Evolutionary conservation across 2,329 filamentous ascomycete species (phyloP), one percentile per base, ranked within the genome.

Genomic region (Cordyceps cateniannulata): DNA sequence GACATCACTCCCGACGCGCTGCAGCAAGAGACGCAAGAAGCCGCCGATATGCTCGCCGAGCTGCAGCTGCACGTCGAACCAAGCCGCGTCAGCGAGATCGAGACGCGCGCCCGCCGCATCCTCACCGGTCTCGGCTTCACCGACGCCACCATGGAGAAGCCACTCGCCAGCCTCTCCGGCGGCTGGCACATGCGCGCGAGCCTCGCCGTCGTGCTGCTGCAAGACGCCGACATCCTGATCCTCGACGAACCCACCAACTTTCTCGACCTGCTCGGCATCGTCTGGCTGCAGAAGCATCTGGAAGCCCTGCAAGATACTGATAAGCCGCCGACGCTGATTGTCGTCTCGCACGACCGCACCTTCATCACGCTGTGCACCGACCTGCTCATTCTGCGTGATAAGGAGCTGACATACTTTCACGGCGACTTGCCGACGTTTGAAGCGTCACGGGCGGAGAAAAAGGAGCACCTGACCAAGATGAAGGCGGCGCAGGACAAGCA

Each of bases 201-300:
- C 62, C 78, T 91, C 0, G 87, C 87, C 2, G 77, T 78, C 3
- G 84, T 85, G 0, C 78, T 96, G 4, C 82, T 91, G 1, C 87
- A 92, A 63, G 83, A 87, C 8, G 84, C 86, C 0, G 90, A 96
- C 65, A 84, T 96, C 2, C 78, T 96, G 62, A 86, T 96, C 55
- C 83, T 96, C 2, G 91, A 96, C 70, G 91, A 96, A 70, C 91
- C 91, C 0, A 96, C 91, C 38, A 96, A 96, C 69, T 96, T 91
- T 69, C 81, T 96, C 1, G 91, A 96, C 68, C 77, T 96, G 0
- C 80, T 92, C 0, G 90, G 89, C 1, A 92, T 96, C 61, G 84
- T 96, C 60, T 96, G 91, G 90, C 79, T 96, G 1, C 88, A 96
- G 69, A 81, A 82, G 14, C 87, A 92, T 68, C 82, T 96, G 10